Conservation (phyloP, 176 grass and related monocot species). For the Rhynchospora pubera region DNA sequence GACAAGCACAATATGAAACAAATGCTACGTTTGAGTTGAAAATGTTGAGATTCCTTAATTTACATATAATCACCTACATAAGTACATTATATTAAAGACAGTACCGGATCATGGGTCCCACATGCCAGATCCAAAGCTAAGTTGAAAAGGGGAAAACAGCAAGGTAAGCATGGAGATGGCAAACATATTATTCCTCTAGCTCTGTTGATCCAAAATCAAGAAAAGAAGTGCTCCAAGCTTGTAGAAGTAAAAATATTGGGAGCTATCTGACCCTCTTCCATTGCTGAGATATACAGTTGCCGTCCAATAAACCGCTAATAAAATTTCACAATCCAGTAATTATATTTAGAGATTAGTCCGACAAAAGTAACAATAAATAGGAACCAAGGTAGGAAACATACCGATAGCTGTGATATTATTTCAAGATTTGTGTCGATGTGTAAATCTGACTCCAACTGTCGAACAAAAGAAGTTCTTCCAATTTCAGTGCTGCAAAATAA, state of each 20-base stretch:
- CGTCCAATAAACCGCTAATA: conserved; percentile 78
- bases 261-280: conserved; percentile 75
- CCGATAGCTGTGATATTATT: conserved; percentile 85
- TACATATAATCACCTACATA: neutral
- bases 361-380: neutral
- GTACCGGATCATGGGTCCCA: neutral
- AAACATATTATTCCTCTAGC: conserved; percentile 7
- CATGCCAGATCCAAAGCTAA: neutral
- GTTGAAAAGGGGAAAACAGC: neutral
- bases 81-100: conserved; percentile 10
- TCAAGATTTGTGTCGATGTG: conserved; percentile 83
- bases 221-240: conserved; percentile 80
- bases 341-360: conserved; percentile 2
- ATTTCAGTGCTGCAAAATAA: conserved; percentile 79
- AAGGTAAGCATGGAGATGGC: neutral
- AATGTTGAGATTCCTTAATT: neutral
- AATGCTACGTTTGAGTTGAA: neutral
- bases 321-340: conserved; percentile 1
- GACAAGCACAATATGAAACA: neutral
- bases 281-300: conserved; percentile 56
- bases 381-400: conserved; percentile 27
- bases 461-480: conserved; percentile 93
- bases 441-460: conserved; percentile 86
- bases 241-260: conserved; percentile 65
- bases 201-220: conserved; percentile 24